Evolutionary conservation across 2,329 filamentous ascomycete genomes (phyloP).

Genomic region (Xylaria multiplex): DNA sequence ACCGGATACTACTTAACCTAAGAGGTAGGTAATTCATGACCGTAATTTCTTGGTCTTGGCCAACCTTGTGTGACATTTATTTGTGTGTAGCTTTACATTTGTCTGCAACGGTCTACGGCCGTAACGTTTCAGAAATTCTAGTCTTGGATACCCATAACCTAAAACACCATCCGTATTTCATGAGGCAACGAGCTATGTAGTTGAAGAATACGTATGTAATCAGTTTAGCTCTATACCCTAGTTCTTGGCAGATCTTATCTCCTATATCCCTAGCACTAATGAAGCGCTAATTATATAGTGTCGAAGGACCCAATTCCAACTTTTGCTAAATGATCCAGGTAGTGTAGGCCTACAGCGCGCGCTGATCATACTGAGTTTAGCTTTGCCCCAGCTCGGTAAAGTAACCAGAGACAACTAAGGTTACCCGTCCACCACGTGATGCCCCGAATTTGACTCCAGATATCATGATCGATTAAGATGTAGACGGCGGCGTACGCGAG

Average conservation of each 20-base stretch:
- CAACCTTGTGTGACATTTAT: not conserved
- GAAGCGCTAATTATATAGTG: not conserved
- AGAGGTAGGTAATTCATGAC: not conserved
- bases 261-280: not conserved
- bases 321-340: not conserved
- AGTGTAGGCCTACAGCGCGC: not conserved
- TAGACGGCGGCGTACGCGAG: constrained; percentile 55
- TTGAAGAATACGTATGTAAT: not conserved
- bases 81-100: not conserved
- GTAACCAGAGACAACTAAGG: constrained; percentile 51
- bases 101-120: not conserved
- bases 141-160: not conserved
- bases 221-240: not conserved
- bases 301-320: not conserved
- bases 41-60: not conserved
- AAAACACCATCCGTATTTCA: not conserved
- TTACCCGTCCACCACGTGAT: constrained; percentile 57
- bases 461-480: constrained; percentile 51
- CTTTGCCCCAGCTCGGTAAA: constrained; percentile 35
- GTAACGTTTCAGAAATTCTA: not conserved
- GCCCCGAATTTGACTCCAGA: constrained; percentile 51
- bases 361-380: constrained; percentile 24
- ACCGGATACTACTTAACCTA: constrained; percentile 4
- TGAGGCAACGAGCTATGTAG: not conserved
- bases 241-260: not conserved